Evolutionary conservation across 2,329 filamentous ascomycete species (phyloP), one percentile per base, ranked within the genome.

Genomic region (Aureobasidium sp.): DNA sequence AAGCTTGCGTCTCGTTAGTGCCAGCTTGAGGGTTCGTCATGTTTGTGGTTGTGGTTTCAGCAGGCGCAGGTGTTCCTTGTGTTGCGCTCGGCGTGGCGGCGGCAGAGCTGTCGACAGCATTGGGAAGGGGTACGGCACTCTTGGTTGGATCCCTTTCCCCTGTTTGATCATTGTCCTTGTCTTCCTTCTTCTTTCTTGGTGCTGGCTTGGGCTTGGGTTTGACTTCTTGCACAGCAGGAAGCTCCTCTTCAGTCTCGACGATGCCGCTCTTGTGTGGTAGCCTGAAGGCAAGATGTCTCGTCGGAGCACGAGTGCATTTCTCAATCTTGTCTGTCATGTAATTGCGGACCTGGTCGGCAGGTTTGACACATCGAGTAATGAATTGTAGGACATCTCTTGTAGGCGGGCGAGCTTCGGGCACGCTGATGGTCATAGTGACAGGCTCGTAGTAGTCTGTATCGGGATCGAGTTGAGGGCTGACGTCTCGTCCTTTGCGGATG

Each of bases 391-490:
- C 75, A 42, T 81, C 79, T 49, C 42, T 60, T 38, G 37, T 23
- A 29, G 47, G 11, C 9, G 55, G 50, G 19, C 49, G 58, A 38
- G 11, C 33, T 49, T 60, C 58, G 15, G 47, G 15, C 6, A 54
- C 49, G 25, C 35, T 60, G 62, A 85, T 80, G 66, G 72, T 72
- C 60, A 74, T 65, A 1, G 84, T 86, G 81, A 92, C 80, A 1
- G 89, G 88, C 65, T 92, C 87, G 69, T 90, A 93, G 73, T 88
- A 90, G 67, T 90, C 81, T 82, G 60, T 81, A 79, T 71, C 66
- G 64, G 73, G 68, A 63, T 75, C 65, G 58, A 75, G 54, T 54
- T 67, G 61, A 60, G 68, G 19, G 2, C 68, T 61, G 1, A 83
- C 81, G n/a, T 77, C 78, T 65, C 84, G 86, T 31, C 85, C 88